A percentile compares a stretch with the other conserved stretches of the same genome.
Evolutionary conservation across 768 basidiomycete genomes (phyloP).

Genomic region (Lactifluus echinatus): DNA sequence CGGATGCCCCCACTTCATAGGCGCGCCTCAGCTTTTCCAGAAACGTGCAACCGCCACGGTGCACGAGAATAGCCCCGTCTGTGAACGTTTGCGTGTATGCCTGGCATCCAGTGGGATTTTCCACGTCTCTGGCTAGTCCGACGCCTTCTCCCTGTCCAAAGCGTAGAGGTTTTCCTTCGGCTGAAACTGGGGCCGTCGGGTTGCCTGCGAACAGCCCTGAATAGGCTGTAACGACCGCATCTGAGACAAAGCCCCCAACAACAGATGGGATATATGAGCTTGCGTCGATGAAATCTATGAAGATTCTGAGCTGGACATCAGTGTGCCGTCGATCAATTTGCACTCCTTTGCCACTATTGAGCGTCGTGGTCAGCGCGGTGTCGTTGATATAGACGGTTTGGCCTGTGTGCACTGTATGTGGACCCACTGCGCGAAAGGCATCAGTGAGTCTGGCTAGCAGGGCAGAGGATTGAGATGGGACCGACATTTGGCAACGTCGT

Average conservation of each 20-base stretch:
- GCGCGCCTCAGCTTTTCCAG: constrained; percentile 72
- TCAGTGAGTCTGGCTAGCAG: not conserved
- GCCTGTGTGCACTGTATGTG: constrained; percentile 68
- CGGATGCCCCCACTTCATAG: constrained; percentile 59
- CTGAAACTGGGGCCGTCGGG: constrained; percentile 29
- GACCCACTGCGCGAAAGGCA: constrained; percentile 52
- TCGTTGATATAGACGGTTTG: constrained; percentile 81
- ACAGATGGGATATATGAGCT: constrained; percentile 34
- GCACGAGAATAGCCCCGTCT: constrained; percentile 50
- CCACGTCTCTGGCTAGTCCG: constrained; percentile 41
- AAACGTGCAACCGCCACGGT: constrained; percentile 83
- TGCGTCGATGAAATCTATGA: constrained; percentile 43
- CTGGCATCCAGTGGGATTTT: constrained; percentile 52
- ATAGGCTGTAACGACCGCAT: constrained; percentile 47
- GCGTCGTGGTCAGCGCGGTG: constrained; percentile 34
- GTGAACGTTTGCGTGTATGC: constrained; percentile 42
- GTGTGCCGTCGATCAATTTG: constrained; percentile 26
- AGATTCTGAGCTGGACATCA: constrained; percentile 53
- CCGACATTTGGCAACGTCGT: constrained; percentile 78
- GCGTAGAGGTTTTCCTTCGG: constrained; percentile 27
- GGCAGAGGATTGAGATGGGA: constrained; percentile 7
- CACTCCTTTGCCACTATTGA: constrained; percentile 21
- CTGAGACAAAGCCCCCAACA: constrained; percentile 32
- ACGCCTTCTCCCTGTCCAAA: constrained; percentile 48
- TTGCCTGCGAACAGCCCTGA: constrained; percentile 69